Conservation (phyloP, 345 rosid species). For the Melaleuca quinquenervia region DNA sequence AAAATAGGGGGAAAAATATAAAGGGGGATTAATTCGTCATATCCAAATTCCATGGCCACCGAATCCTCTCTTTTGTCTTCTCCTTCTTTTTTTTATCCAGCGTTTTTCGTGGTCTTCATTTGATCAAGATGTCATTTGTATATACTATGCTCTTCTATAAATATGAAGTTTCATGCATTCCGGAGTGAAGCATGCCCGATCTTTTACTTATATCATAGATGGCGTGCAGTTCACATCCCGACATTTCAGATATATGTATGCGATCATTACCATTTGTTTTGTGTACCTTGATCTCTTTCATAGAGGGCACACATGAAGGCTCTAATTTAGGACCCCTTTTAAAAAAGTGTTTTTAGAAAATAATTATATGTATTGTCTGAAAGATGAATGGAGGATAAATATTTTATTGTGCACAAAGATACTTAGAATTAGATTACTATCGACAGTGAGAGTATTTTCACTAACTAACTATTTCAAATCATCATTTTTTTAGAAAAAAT, state of each 20-base stretch:
- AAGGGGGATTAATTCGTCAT: background rate
- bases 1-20: background rate
- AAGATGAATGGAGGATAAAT: too few relatives aligned
- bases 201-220: background rate
- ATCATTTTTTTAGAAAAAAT: too few relatives aligned
- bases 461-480: too few relatives aligned
- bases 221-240: background rate
- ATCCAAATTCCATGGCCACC: background rate
- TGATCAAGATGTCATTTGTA: background rate
- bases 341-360: too few relatives aligned
- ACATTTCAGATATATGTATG: background rate
- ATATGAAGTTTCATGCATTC: background rate
- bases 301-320: background rate
- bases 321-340: background rate
- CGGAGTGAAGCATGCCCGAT: background rate
- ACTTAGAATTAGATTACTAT: too few relatives aligned
- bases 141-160: background rate
- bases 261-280: background rate
- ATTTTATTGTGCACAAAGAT: too few relatives aligned
- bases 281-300: background rate
- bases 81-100: background rate
- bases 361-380: too few relatives aligned
- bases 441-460: too few relatives aligned
- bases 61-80: background rate
- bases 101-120: background rate